Percentiles rank a stretch among this genome's conserved stretches.
phyloP scores from a whole-genome alignment of 768 basidiomycete genomes.

The Lactarius psammicola region DNA sequence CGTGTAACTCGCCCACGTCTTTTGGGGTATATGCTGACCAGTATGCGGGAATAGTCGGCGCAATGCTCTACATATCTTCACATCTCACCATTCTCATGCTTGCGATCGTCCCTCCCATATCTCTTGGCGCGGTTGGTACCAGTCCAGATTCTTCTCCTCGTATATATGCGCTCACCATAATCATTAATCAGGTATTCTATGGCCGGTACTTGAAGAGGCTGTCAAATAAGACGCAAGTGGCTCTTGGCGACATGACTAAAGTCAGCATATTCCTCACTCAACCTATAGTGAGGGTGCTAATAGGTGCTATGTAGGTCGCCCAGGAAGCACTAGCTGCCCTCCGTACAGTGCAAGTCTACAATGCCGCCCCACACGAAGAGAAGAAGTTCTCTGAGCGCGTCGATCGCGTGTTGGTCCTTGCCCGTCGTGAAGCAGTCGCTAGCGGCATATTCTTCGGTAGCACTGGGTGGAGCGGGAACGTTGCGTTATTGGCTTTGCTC shows the following conservation, averaged over 20 bases:
- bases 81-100: constrained; percentile 91
- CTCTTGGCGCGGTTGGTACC: constrained; percentile 70
- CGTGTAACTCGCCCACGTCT: constrained; percentile 35
- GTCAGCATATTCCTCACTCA: constrained; percentile 20
- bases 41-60: constrained; percentile 57
- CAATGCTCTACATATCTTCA: constrained; percentile 92
- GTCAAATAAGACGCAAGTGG: constrained; percentile 89
- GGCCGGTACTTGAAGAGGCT: constrained; percentile 92
- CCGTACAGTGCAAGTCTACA: constrained; percentile 89
- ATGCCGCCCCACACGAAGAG: constrained; percentile 77
- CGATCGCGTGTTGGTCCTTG: constrained; percentile 65
- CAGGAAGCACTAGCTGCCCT: constrained; percentile 87
- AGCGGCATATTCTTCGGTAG: constrained; percentile 91
- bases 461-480: constrained; percentile 90
- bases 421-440: constrained; percentile 84
- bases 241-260: constrained; percentile 93
- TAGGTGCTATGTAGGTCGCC: constrained; percentile 55
- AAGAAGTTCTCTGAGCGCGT: constrained; percentile 69
- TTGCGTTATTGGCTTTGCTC: constrained; percentile 82
- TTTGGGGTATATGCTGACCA: background rate
- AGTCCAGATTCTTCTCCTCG: constrained; percentile 31
- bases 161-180: constrained; percentile 20
- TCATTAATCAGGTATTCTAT: constrained; percentile 76
- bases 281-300: background rate
- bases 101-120: constrained; percentile 84